phyloP scores from a whole-genome alignment of 768 basidiomycete species.

The Naganishia vaughanmartiniae region DNA sequence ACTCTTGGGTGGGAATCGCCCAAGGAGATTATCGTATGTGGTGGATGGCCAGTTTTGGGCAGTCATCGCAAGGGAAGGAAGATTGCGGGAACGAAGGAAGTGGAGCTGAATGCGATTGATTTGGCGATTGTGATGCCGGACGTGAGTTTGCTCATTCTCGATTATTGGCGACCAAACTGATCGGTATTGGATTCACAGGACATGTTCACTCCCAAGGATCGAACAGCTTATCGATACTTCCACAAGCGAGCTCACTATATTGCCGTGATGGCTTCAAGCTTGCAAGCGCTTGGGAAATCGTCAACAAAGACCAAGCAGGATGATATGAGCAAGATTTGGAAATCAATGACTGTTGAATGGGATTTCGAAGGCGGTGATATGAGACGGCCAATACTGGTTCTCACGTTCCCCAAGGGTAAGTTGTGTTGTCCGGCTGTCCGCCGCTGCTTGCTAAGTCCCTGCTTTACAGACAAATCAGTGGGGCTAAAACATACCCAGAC shows the following conservation, averaged over 20 bases:
- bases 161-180: neutral
- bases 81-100: constrained; percentile 59
- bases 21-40: constrained; percentile 70
- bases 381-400: constrained; percentile 38
- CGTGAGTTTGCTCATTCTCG: constrained; percentile 55
- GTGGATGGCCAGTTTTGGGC: constrained; percentile 80
- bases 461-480: constrained; percentile 31
- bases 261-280: constrained; percentile 67
- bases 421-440: neutral
- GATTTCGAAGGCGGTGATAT: constrained; percentile 33
- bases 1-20: constrained; percentile 78
- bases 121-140: constrained; percentile 82
- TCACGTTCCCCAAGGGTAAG: constrained; percentile 45
- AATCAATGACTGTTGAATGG: constrained; percentile 39
- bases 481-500: constrained; percentile 63
- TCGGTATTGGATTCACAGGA: constrained; percentile 37
- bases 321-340: constrained; percentile 28
- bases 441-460: neutral
- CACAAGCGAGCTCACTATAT: constrained; percentile 90
- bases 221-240: constrained; percentile 81
- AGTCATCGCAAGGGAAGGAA: constrained; percentile 70
- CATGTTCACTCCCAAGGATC: constrained; percentile 95
- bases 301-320: constrained; percentile 31
- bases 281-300: constrained; percentile 19
- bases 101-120: constrained; percentile 66